These are phyloP conservation scores for Thermothelomyces thermophilus DNA, from an alignment of 2,329 filamentous ascomycete species.

Conservation along the genomic window DNA sequence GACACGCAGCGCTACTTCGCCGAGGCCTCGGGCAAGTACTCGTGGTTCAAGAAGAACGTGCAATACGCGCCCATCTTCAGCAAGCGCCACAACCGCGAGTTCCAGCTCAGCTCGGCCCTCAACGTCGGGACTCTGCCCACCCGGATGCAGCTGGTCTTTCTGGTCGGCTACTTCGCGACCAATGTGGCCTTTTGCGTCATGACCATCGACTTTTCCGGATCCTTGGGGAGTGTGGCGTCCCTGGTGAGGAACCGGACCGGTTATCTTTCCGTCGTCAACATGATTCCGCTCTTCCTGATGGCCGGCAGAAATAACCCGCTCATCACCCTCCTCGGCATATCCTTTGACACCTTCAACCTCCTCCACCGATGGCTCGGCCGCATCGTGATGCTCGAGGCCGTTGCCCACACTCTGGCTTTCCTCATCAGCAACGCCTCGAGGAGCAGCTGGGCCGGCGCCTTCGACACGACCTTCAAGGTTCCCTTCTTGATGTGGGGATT, in stretches of 20 bases:
- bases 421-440: slow-evolving; percentile 37
- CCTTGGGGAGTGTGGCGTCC: slow-evolving; percentile 38
- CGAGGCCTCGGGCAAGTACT: slow-evolving; percentile 42
- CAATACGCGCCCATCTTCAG: slow-evolving; percentile 64
- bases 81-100: slow-evolving; percentile 70
- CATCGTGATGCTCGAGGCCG: slow-evolving; percentile 63
- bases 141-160: slow-evolving; percentile 66
- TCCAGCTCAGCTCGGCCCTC: slow-evolving; percentile 53
- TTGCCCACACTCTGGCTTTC: slow-evolving; percentile 60
- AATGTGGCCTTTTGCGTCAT: slow-evolving; percentile 73
- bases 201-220: slow-evolving; percentile 52
- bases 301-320: slow-evolving; percentile 73
- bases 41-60: slow-evolving; percentile 62
- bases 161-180: slow-evolving; percentile 59
- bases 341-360: slow-evolving; percentile 77
- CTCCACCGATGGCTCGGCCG: slow-evolving; percentile 76
- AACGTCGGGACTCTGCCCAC: slow-evolving; percentile 67
- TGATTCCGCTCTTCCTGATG: slow-evolving; percentile 68
- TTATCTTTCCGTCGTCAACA: slow-evolving; percentile 65
- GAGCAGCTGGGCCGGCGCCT: slow-evolving; percentile 44
- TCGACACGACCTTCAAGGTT: slow-evolving; percentile 31
- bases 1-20: slow-evolving; percentile 76
- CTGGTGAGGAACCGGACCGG: slow-evolving; percentile 63
- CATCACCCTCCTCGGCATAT: slow-evolving; percentile 63
- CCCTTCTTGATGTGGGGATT: slow-evolving; percentile 56